Evolutionary conservation across 805 yeast genomes (phyloP).

Genomic region (Wickerhamiella dianesei): DNA sequence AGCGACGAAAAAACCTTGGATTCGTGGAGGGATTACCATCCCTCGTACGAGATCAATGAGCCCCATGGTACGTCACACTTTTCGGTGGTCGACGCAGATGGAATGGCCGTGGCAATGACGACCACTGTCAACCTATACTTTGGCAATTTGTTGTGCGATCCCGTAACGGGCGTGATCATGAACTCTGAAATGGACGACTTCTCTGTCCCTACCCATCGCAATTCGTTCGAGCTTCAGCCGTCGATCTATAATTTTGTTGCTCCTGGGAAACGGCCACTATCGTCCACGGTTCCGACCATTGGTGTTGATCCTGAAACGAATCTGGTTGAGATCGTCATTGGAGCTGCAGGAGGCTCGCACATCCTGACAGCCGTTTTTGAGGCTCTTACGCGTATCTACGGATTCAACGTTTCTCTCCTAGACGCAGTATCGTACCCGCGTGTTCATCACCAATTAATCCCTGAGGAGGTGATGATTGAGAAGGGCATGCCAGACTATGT

Average conservation of each 20-base stretch:
- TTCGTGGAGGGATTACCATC: slow-evolving; percentile 59
- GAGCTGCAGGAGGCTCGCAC: slow-evolving; percentile 91
- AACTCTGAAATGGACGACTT: slow-evolving; percentile 95
- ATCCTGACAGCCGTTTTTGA: slow-evolving; percentile 75
- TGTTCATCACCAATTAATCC: slow-evolving; percentile 78
- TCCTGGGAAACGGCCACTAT: slow-evolving; percentile 71
- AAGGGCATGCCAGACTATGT: slow-evolving; percentile 29
- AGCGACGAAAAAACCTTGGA: slow-evolving; percentile 42
- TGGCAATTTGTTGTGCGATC: slow-evolving; percentile 75
- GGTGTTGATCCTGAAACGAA: slow-evolving; percentile 28
- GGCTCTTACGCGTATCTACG: slow-evolving; percentile 55
- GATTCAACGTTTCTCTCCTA: slow-evolving; percentile 43
- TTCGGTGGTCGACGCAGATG: slow-evolving; percentile 57
- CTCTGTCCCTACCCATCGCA: slow-evolving; percentile 51
- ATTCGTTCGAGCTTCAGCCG: slow-evolving; percentile 72
- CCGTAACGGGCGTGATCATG: slow-evolving; percentile 64
- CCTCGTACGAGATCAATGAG: slow-evolving; percentile 62
- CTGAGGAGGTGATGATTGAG: slow-evolving; percentile 55
- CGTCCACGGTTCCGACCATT: slow-evolving; percentile 71
- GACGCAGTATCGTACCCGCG: slow-evolving; percentile 70
- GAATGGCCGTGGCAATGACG: slow-evolving; percentile 75
- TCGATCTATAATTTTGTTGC: slow-evolving; percentile 63
- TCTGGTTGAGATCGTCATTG: slow-evolving; percentile 53
- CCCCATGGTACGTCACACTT: slow-evolving; percentile 88
- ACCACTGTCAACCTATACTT: slow-evolving; percentile 75